Evolutionary conservation across 2,329 filamentous ascomycete species (phyloP), one percentile per base, ranked within the genome.

Genomic region (Microascus cirrosus): DNA sequence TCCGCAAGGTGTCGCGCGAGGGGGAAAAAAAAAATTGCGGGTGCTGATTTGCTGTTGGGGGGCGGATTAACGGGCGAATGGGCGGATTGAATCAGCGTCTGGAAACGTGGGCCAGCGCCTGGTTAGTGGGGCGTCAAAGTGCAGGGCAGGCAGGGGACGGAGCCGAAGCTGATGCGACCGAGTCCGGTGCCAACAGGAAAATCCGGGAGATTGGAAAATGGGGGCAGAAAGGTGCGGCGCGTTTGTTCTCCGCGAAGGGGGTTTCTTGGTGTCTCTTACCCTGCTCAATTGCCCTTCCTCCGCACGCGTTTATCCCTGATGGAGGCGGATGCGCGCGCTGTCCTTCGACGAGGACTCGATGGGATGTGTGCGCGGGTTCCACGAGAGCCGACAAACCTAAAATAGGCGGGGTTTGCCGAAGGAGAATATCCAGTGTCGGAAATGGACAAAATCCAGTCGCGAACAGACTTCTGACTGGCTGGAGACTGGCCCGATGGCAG

Each of bases 21-120:
- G 36, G 36, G 8, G 28, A 32, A n/a, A n/a, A 48, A 56, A 22
- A 57, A 20, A 34, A 35, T 53, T 57, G 55, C 36, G 55, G 55
- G 55, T 57, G 55, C 55, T 57, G 55, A 57, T 57, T 57, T 57
- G 55, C 55, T 53, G 55, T 18, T 57, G 55, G 20, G 15, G 39
- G 42, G 18, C n/a, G n/a, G n/a, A n/a, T n/a, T 51, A 20, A 53
- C 45, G 55, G 48, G 45, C 55, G 55, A 57, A 57, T 57, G 55
- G 55, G 45, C 45, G 55, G 51, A 51, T 56, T 56, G 50, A 51
- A 42, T 35, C 42, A 28, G 34, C 32, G 45, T 36, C 55, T 32
- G 55, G 36, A 20, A 53, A 48, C 20, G 35, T 51, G 52, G 55
- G 48, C 39, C 55, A 34, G 15, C 12, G 45, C 42, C 39, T 35